Evolutionary conservation across 2,329 filamentous ascomycete species (phyloP), one percentile per base, ranked within the genome.

Genomic region (Erysiphe neolycopersici): DNA sequence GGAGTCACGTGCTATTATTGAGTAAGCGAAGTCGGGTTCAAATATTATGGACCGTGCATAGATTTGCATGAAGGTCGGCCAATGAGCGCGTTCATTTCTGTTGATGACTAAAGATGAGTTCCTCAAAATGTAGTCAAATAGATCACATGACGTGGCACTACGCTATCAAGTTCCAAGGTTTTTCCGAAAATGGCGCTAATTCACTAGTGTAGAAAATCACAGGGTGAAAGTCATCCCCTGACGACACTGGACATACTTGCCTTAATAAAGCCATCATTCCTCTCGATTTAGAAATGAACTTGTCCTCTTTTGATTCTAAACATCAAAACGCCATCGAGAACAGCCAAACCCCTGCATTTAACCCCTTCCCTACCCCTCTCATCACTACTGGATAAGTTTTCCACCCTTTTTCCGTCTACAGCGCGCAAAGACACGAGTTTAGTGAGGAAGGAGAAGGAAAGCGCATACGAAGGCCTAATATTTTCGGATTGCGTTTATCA

Each of bases 301-400:
- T 50, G 48, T 43, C 48, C 46, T 45, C 47, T 48, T 50, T 47
- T 33, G 44, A 45, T 43, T 47, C 46, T 44, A 46, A 44, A 45
- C 36, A 48, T 47, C 46, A 46, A 47, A 50, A 46, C 47, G 46
- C 44, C 38, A 38, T 41, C 43, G 36, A 49, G 43, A 44, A 43
- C 41, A 43, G 19, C 31, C 41, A 17, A 43, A 30, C 41, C 32
- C 32, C 41, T 37, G 35, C 16, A 37, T 16, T 16, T 2, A n/a
- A n/a, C 35, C 16, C 35, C 35, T n/a, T 17, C 35, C 35, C 16
- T 37, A 9, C 16, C 16, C 16, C 16, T 17, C 35, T 37, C 35
- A 17, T 16, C 35, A n/a, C 35, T 37, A 37, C 35, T 37, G 35
- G 17, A 9, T 37, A 17, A 37, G 9, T 17, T 37, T 12, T 14